phyloP scores from a whole-genome alignment of 768 basidiomycete genomes.

The Pisolithus microcarpus region DNA sequence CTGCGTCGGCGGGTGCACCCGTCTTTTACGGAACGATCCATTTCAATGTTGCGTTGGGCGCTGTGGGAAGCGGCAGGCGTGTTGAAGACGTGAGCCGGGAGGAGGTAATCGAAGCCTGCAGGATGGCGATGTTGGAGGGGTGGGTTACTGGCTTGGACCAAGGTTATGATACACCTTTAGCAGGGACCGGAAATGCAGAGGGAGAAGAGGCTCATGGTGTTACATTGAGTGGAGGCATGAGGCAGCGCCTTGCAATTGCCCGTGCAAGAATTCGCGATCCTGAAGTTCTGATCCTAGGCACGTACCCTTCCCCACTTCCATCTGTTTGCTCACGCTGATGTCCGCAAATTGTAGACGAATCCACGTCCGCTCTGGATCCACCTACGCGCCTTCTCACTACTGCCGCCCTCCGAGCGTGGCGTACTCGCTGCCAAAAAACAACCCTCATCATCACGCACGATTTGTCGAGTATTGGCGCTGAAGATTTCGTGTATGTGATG shows the following conservation, averaged over 20 bases:
- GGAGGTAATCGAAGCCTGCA: slow-evolving; percentile 77
- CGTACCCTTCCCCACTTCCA: slow-evolving; percentile 23
- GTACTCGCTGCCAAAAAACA: slow-evolving; percentile 52
- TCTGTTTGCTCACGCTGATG: neutral
- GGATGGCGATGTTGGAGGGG: slow-evolving; percentile 80
- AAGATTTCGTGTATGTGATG: slow-evolving; percentile 92
- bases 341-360: slow-evolving; percentile 48
- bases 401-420: slow-evolving; percentile 59
- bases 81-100: slow-evolving; percentile 49
- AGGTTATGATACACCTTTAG: slow-evolving; percentile 77
- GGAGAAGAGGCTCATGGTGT: slow-evolving; percentile 44
- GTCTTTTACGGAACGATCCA: slow-evolving; percentile 75
- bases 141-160: slow-evolving; percentile 79
- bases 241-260: slow-evolving; percentile 85
- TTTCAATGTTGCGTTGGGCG: slow-evolving; percentile 80
- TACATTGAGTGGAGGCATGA: slow-evolving; percentile 84
- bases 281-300: slow-evolving; percentile 84
- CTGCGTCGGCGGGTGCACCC: slow-evolving; percentile 36
- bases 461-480: slow-evolving; percentile 64
- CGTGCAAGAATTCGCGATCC: slow-evolving; percentile 82
- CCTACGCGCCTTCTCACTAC: slow-evolving; percentile 84
- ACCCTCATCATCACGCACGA: slow-evolving; percentile 77
- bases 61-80: slow-evolving; percentile 40
- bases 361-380: slow-evolving; percentile 78
- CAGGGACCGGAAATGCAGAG: slow-evolving; percentile 36